Evolutionary conservation across 176 grass and related monocot genomes (phyloP).

Genomic region (Microstegium vimineum): DNA sequence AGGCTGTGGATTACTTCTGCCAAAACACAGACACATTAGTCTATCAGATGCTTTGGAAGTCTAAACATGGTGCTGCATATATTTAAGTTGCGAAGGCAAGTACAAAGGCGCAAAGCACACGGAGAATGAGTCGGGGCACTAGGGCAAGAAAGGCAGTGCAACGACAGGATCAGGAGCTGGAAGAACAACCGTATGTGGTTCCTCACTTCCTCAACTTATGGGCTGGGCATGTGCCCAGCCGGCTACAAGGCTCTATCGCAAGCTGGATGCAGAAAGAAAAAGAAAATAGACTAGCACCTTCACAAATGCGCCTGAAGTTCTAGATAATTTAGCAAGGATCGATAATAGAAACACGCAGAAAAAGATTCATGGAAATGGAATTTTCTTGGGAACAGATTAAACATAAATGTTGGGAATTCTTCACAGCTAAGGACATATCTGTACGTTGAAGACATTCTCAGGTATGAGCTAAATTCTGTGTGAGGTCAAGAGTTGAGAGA

Average conservation of each 20-base stretch:
- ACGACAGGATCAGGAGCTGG: neutral
- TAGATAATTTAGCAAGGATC: neutral
- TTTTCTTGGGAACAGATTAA: too few relatives aligned
- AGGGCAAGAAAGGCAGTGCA: neutral
- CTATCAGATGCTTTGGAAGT: conserved; percentile 15
- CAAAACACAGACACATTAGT: too few relatives aligned
- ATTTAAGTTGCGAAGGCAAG: neutral
- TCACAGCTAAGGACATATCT: too few relatives aligned
- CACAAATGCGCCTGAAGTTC: neutral
- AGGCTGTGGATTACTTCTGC: too few relatives aligned
- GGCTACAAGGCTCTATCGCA: neutral
- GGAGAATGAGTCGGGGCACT: neutral
- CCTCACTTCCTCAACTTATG: neutral
- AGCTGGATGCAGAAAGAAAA: neutral
- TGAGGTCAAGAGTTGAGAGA: too few relatives aligned
- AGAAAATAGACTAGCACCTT: neutral
- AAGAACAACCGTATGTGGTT: neutral
- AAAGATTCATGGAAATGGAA: too few relatives aligned
- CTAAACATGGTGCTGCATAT: neutral
- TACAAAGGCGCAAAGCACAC: neutral
- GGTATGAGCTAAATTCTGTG: too few relatives aligned
- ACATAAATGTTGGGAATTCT: too few relatives aligned
- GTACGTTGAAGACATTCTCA: too few relatives aligned
- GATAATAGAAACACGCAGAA: too few relatives aligned
- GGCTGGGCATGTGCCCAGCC: neutral